phyloP scores from a whole-genome alignment of 495 filamentous ascomycete genomes.

The Tetracladium setigerum region DNA sequence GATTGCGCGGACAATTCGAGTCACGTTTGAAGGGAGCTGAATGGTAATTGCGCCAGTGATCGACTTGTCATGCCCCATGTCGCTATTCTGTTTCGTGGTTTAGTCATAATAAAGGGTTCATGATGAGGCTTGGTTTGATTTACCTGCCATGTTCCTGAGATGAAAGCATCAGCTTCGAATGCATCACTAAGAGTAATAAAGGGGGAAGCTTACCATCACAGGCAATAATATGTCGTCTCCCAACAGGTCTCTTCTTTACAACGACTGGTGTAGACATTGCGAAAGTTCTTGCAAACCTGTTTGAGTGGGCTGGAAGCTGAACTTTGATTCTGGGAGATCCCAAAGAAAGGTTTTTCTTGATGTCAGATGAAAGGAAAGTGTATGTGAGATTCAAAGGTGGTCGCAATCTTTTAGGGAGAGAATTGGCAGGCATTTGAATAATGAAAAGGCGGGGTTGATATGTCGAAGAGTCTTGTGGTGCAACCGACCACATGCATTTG shows the following conservation, averaged over 20 bases:
- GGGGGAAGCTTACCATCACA: slow-evolving; percentile 16
- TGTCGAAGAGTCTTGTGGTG: too few species aligned
- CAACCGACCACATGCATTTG: too few species aligned
- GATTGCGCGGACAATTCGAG: slow-evolving; percentile 35
- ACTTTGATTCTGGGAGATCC: too few species aligned
- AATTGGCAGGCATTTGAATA: too few species aligned
- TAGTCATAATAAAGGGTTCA: background rate
- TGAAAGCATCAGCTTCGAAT: background rate
- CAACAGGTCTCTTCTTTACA: slow-evolving; percentile 2
- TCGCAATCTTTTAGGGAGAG: too few species aligned
- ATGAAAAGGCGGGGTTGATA: too few species aligned
- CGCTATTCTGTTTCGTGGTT: slow-evolving; percentile 6
- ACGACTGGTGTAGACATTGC: background rate
- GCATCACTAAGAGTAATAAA: background rate
- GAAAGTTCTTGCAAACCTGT: too few species aligned
- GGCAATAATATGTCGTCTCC: slow-evolving; percentile 16
- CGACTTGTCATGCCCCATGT: slow-evolving; percentile 2
- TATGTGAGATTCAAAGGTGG: too few species aligned
- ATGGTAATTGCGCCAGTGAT: slow-evolving; percentile 15
- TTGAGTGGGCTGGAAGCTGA: too few species aligned
- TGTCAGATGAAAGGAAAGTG: too few species aligned
- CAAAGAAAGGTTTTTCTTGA: too few species aligned
- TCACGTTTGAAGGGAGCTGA: slow-evolving; percentile 42
- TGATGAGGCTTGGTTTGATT: background rate
- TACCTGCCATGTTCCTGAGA: slow-evolving; percentile 12